Base-by-base conservation (phyloP, 352 stramenopile species). In the Phytophthora sojae region DNA sequence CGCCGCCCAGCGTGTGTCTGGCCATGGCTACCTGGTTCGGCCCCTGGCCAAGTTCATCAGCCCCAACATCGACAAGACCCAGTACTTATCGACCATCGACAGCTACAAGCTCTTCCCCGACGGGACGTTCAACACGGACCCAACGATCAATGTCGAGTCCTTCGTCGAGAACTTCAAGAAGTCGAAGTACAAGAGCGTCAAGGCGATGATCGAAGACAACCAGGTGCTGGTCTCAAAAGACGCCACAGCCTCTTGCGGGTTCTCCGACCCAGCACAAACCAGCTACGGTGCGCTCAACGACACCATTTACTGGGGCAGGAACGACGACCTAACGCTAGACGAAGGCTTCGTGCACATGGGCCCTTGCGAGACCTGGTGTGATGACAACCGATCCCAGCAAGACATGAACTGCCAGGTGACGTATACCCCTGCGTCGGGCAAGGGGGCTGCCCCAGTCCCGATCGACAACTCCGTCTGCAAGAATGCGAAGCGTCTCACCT, bases 151-250 rank as follows among this genome's bases (percentile, higher is more conserved):
- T 50, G 47, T 83, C 17, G 59, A 55, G 61, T 75, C 69, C 1
- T 88, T 84, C 57, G 32, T 75, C n/a, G 71, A 80, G 29, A 69
- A 76, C 58, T 84, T 64, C 55, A 69, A 80, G 39, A 84, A 81
- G 35, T 79, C 79, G 50, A 60, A 66, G 51, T 83, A 85, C 66
- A 74, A 76, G 66, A 82, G 60, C 39, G 19, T 88, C 2, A 76
- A 63, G 39, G 71, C 71, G 21, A 72, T 85, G 49, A 75, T 85
- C 30, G 58, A 75, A 25, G 75, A 69, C 57, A 82, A 86, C 12
- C 70, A 80, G 15, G 67, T 75, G 25, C 39, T 84, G 29, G 62
- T 80, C 26, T 57, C 63, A 23, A 23, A 44, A 1, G 58, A 61
- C 5, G 70, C 76, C 19, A 81, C 76, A 21, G 55, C 64, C 17